Evolutionary conservation across 352 stramenopile species (phyloP), one percentile per base, ranked within the genome.

Genomic region (Globisporangium orthogonon): DNA sequence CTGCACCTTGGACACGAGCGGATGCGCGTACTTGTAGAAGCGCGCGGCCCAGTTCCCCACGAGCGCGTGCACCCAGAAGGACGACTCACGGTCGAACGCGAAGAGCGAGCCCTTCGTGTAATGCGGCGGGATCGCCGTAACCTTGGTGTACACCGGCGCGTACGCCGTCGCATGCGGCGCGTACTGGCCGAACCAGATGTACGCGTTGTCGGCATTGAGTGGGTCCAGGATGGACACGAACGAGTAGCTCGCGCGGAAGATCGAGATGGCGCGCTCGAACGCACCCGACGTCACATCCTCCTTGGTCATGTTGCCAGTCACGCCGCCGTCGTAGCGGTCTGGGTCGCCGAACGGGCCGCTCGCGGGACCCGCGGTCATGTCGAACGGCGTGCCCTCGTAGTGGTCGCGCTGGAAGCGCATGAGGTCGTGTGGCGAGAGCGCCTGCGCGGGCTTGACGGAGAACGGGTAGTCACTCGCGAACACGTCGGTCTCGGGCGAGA

Each of bases 161-260:
- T 96, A 98, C 17, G 83, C 75, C 3, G 89, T 91, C 11, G 76
- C 73, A 54, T 96, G 84, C 6, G 91, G 82, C 2, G 89, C 89
- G 61, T 97, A 97, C 73, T 96, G 90, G 14, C 87, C 87, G 62
- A 97, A 96, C 84, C 84, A 94, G 14, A 94, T 54, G 57, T 78
- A 82, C 2, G 74, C 77, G 28, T 84, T 74, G 69, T 91, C 77
- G 6, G 67, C 23, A 49, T 90, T 84, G 30, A 65, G 48, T 1
- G 73, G 64, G 54, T 94, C 71, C 43, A 86, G 48, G 30, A 91
- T 71, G 5, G 82, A 84, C 23, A 94, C 77, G 57, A 91, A 92
- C 50, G 80, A 91, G 78, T 98, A 97, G 30, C 75, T 91, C 10
- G 91, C 89, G 23, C 91, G 87, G 69, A 97, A 97, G 37, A 98